Percentiles rank a stretch among this genome's conserved stretches.
Evolutionary conservation across 768 basidiomycete species (phyloP).

Genomic region (Termitomyces sp.): DNA sequence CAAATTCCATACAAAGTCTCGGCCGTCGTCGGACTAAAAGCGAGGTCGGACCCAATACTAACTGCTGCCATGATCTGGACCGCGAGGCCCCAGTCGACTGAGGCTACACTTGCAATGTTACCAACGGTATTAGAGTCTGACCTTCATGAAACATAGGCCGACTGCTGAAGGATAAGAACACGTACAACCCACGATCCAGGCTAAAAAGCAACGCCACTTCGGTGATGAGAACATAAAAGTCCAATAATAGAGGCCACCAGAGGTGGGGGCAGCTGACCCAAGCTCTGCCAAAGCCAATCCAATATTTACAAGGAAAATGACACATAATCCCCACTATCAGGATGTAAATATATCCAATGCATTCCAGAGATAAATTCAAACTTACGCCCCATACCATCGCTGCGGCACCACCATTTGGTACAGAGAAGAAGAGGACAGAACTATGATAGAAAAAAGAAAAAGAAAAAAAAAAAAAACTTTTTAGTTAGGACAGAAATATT

Average conservation of each 20-base stretch:
- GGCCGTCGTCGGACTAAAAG: constrained; percentile 34
- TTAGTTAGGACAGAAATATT: background rate
- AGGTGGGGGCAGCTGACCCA: constrained; percentile 71
- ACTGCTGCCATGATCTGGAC: constrained; percentile 61
- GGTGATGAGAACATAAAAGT: constrained; percentile 55
- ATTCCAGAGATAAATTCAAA: constrained; percentile 7
- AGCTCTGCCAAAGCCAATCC: constrained; percentile 68
- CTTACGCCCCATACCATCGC: constrained; percentile 72
- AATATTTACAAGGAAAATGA: constrained; percentile 54
- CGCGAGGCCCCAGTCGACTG: constrained; percentile 63
- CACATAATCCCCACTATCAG: constrained; percentile 56
- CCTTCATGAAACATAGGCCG: background rate
- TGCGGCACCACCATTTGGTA: constrained; percentile 62
- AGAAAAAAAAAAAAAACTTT: too few relatives aligned
- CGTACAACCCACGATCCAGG: constrained; percentile 69
- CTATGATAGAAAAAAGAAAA: constrained; percentile 1
- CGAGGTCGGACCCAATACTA: constrained; percentile 43
- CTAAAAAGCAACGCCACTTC: constrained; percentile 51
- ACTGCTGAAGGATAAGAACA: constrained; percentile 1
- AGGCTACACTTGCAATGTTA: constrained; percentile 44
- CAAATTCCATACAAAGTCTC: constrained; percentile 38
- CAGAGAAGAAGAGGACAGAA: constrained; percentile 44
- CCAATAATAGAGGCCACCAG: constrained; percentile 73
- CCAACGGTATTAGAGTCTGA: constrained; percentile 46
- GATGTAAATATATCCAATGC: constrained; percentile 3